phyloP scores from a whole-genome alignment of 2,329 filamentous ascomycete species.

The Pestalotiopsis sp. region DNA sequence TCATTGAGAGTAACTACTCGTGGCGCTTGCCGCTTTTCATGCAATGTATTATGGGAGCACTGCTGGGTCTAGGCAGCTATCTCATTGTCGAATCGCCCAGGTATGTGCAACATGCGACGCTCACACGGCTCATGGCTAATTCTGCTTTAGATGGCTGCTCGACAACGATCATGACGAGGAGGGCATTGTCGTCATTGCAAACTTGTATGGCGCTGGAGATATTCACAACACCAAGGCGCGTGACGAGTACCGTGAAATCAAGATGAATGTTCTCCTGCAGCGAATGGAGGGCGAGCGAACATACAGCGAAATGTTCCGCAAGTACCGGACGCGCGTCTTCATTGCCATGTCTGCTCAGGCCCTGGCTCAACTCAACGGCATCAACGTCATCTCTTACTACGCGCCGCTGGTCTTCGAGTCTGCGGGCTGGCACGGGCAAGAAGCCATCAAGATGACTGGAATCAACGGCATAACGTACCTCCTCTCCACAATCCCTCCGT shows the following conservation, averaged over 20 bases:
- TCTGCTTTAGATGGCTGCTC: conserved; percentile 77
- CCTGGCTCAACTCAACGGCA: conserved; percentile 94
- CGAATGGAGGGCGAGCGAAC: conserved; percentile 93
- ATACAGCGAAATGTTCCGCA: conserved; percentile 92
- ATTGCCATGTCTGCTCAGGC: conserved; percentile 99
- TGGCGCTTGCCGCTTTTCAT: conserved; percentile 90
- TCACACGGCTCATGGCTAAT: conserved; percentile 5
- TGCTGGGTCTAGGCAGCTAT: conserved; percentile 84
- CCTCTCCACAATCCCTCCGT: conserved; percentile 88
- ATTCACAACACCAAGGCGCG: conserved; percentile 91
- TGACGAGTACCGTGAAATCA: conserved; percentile 97
- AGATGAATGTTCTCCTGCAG: conserved; percentile 93
- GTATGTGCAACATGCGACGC: conserved; percentile 46
- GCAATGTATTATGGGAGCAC: conserved; percentile 91
- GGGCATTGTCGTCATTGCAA: conserved; percentile 97
- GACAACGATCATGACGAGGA: conserved; percentile 99
- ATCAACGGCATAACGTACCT: conserved; percentile 92
- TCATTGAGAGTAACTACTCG: conserved; percentile 79
- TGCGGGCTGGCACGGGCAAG: conserved; percentile 89
- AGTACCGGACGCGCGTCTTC: conserved; percentile 89
- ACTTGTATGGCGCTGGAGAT: conserved; percentile 93
- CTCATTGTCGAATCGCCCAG: conserved; percentile 96
- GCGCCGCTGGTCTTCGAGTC: conserved; percentile 95
- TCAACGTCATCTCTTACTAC: conserved; percentile 99
- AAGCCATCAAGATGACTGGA: conserved; percentile 94